A percentile compares a stretch with the other conserved stretches of the same genome.
phyloP scores from a whole-genome alignment of 306 rosid species.

The Ceratonia siliqua region DNA sequence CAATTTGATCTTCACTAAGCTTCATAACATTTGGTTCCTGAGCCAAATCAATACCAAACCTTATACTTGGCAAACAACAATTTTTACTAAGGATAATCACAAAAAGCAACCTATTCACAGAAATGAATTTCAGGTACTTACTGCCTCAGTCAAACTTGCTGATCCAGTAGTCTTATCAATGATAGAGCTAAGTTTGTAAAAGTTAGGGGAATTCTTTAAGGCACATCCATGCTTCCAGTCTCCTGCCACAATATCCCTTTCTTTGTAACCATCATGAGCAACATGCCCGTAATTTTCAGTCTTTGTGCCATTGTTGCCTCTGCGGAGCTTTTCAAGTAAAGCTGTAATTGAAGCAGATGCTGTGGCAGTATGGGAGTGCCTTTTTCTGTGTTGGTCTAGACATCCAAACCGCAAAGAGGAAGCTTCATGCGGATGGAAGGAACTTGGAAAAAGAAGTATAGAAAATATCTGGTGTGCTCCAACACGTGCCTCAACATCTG shows the following conservation, averaged over 20 bases:
- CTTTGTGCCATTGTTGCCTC: conserved; percentile 60
- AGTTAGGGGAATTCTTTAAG: conserved; percentile 66
- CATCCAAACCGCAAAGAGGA: conserved; percentile 55
- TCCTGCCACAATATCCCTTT: conserved; percentile 52
- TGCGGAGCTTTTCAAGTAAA: conserved; percentile 89
- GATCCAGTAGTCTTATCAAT: conserved; percentile 69
- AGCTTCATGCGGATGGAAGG: conserved; percentile 56
- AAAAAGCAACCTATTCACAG: not conserved
- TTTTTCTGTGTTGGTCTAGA: conserved; percentile 59
- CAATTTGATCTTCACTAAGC: conserved; percentile 87
- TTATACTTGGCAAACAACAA: conserved; percentile 21
- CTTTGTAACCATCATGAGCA: conserved; percentile 52
- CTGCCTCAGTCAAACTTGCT: conserved; percentile 55
- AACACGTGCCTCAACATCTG: conserved; percentile 76
- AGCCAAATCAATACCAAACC: conserved; percentile 35
- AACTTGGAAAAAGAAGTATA: conserved; percentile 73
- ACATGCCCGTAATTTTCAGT: conserved; percentile 45
- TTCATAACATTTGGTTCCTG: conserved; percentile 84
- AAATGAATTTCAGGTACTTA: conserved; percentile 40
- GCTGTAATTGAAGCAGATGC: conserved; percentile 86
- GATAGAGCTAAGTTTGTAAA: conserved; percentile 65
- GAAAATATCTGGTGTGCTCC: conserved; percentile 96
- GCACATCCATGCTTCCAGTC: conserved; percentile 67
- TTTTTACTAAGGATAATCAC: not conserved
- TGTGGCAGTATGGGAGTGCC: conserved; percentile 61